phyloP scores from a whole-genome alignment of 2,329 filamentous ascomycete species.

The Calonectria leucothoes region DNA sequence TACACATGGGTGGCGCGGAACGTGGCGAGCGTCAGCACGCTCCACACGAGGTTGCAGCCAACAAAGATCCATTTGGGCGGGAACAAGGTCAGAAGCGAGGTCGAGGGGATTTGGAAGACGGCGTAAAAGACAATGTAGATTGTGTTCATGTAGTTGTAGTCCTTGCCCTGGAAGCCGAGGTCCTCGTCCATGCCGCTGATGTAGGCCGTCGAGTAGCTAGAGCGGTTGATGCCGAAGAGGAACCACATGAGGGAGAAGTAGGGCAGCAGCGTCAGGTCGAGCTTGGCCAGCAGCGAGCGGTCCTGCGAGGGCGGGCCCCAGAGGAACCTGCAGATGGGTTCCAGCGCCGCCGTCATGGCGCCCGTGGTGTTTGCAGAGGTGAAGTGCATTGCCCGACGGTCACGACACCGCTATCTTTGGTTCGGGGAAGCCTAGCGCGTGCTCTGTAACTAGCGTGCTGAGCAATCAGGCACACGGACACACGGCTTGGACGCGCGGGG shows the following conservation, averaged over 20 bases:
- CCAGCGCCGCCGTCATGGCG: background rate
- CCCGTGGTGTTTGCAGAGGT: background rate
- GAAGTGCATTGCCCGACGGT: background rate
- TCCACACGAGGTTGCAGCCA: constrained; percentile 55
- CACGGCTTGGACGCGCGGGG: background rate
- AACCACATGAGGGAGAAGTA: constrained; percentile 62
- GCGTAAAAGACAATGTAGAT: constrained; percentile 54
- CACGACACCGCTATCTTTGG: background rate
- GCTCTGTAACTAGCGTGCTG: too few relatives aligned
- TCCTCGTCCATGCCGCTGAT: constrained; percentile 56
- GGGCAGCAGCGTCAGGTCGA: constrained; percentile 54
- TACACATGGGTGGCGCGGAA: constrained; percentile 55
- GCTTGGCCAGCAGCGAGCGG: constrained; percentile 49
- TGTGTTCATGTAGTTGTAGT: constrained; percentile 53
- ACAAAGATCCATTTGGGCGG: constrained; percentile 55
- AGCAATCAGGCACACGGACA: background rate
- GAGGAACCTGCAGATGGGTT: background rate
- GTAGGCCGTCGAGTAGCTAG: constrained; percentile 56
- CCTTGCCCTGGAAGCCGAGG: constrained; percentile 50
- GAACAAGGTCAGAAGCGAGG: constrained; percentile 44
- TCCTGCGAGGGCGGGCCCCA: constrained; percentile 19
- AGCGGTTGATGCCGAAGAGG: constrained; percentile 57
- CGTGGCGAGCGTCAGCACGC: constrained; percentile 55
- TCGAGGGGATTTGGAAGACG: constrained; percentile 57
- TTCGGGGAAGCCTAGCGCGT: background rate